Evolutionary conservation across 495 filamentous ascomycete species (phyloP).

Genomic region (Friedmanniomyces simplex): DNA sequence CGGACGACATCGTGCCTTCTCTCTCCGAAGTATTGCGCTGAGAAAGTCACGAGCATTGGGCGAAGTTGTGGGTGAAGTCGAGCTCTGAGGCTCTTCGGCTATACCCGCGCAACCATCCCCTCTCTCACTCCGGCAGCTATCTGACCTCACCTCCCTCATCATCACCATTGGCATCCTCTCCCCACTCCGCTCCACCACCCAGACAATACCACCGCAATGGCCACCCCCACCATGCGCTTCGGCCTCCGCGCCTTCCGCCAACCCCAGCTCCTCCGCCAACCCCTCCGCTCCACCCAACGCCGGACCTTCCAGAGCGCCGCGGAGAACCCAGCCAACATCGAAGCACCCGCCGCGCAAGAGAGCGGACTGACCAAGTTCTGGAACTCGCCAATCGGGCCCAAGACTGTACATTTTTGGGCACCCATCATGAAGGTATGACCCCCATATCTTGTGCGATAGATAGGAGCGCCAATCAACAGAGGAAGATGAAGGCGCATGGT

Average conservation of each 20-base stretch:
- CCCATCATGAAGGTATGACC: conserved; percentile 86
- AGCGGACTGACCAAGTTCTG: conserved; percentile 62
- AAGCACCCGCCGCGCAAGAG: conserved; percentile 35
- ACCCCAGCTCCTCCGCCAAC: conserved; percentile 40
- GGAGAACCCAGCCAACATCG: conserved; percentile 37
- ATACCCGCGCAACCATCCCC: not conserved
- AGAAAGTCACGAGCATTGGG: no score
- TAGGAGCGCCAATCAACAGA: no score
- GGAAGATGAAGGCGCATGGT: not conserved
- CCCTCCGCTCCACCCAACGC: conserved; percentile 38
- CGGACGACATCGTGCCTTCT: conserved; percentile 70
- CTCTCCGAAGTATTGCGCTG: no score
- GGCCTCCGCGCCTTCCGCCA: conserved; percentile 33
- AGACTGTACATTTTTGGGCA: conserved; percentile 99
- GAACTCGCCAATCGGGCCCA: conserved; percentile 77
- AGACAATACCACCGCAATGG: conserved; percentile 37
- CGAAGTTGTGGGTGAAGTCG: no score
- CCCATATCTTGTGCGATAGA: not conserved
- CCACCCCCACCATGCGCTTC: conserved; percentile 29
- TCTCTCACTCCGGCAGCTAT: not conserved
- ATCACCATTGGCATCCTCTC: not conserved
- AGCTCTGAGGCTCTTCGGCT: not conserved
- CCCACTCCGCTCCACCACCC: not conserved
- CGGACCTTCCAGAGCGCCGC: conserved; percentile 54
- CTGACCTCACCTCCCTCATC: not conserved